Conservation (phyloP, 2,329 filamentous ascomycete genomes). For the Aureobasidium sp. region DNA sequence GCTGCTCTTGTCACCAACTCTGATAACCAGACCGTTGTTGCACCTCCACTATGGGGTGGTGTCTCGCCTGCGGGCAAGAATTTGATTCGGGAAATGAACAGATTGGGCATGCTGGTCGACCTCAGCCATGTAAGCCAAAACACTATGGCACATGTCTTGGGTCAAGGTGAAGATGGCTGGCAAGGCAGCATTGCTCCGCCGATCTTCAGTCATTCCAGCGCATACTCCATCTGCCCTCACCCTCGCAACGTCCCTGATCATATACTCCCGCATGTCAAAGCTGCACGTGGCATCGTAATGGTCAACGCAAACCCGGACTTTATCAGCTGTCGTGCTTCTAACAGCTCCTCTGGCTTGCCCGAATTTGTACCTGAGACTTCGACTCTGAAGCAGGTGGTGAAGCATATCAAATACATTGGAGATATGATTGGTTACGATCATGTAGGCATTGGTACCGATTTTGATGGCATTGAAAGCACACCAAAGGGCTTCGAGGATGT, state of each 20-base stretch:
- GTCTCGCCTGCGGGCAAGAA: conserved; percentile 60
- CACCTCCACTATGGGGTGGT: conserved; percentile 57
- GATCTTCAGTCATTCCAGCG: conserved; percentile 84
- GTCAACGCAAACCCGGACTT: conserved; percentile 82
- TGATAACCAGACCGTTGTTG: conserved; percentile 29
- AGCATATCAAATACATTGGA: conserved; percentile 77
- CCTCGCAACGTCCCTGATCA: conserved; percentile 85
- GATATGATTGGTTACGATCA: conserved; percentile 76
- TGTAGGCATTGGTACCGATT: conserved; percentile 84
- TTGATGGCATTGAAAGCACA: conserved; percentile 63
- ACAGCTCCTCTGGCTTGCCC: conserved; percentile 53
- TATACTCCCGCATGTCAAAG: conserved; percentile 66
- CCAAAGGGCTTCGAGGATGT: conserved; percentile 78
- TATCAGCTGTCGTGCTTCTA: conserved; percentile 58
- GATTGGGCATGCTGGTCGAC: conserved; percentile 90
- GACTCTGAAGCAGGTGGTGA: conserved; percentile 67
- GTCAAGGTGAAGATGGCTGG: conserved; percentile 51
- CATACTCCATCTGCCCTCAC: conserved; percentile 72
- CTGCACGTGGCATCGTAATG: conserved; percentile 72
- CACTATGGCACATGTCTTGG: conserved; percentile 78
- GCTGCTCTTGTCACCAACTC: conserved; percentile 57
- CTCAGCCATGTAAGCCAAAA: conserved; percentile 69
- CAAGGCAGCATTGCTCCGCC: conserved; percentile 67
- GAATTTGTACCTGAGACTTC: conserved; percentile 58
- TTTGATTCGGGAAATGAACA: conserved; percentile 83